These are phyloP conservation scores for Cyanidium caldarium DNA, from an alignment of 23 red algal species.

Conservation along the genomic window DNA sequence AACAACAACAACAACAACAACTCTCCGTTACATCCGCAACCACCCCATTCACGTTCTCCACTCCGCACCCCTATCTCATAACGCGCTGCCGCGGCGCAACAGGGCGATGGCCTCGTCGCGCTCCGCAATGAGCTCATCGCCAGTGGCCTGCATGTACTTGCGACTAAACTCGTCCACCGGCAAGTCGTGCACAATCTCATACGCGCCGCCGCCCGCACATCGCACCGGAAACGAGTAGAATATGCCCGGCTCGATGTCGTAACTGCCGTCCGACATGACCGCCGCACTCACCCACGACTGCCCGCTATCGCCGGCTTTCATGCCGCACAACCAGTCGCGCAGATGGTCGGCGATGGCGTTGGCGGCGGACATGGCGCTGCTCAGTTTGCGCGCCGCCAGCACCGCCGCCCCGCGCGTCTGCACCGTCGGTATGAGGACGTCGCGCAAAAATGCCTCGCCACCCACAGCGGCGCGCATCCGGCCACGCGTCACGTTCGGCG, in stretches of 20 bases:
- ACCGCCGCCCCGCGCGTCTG: constrained; percentile 85
- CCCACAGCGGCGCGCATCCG: constrained; percentile 17
- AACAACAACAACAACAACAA: neutral
- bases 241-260: constrained; percentile 55
- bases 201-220: constrained; percentile 36
- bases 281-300: constrained; percentile 58
- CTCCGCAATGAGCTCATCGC: constrained; percentile 55
- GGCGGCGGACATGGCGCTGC: constrained; percentile 84
- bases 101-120: constrained; percentile 35
- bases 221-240: constrained; percentile 73
- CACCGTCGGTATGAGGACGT: constrained; percentile 56
- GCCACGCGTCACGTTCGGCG: constrained; percentile 7
- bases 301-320: constrained; percentile 1
- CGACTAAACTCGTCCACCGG: constrained; percentile 56
- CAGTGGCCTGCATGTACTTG: constrained; percentile 61
- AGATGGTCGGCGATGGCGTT: constrained; percentile 78
- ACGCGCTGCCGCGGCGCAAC: too few species aligned
- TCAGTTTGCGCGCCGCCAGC: constrained; percentile 52
- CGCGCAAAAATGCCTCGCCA: constrained; percentile 18
- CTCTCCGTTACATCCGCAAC: too few species aligned
- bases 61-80: too few species aligned
- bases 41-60: too few species aligned
- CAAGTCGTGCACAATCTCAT: constrained; percentile 59
- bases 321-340: constrained; percentile 54
- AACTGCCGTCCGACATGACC: constrained; percentile 49